Conservation (phyloP, 768 basidiomycete species). For the Neoboletus brunneissimus region DNA sequence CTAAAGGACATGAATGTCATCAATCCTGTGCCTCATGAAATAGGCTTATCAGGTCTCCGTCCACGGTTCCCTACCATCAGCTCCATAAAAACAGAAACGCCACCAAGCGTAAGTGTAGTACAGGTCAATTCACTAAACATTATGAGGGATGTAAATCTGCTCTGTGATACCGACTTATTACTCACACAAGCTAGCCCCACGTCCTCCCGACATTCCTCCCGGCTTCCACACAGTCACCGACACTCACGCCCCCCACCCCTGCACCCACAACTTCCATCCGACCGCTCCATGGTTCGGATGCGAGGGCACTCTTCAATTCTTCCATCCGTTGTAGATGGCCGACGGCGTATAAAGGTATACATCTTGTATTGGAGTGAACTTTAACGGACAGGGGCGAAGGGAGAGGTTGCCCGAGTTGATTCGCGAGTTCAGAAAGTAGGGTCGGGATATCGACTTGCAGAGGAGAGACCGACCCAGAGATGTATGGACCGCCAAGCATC, state of each 20-base stretch:
- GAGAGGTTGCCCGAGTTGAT: slow-evolving; percentile 44
- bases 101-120: slow-evolving; percentile 5
- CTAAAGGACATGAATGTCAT: slow-evolving; percentile 9
- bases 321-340: slow-evolving; percentile 72
- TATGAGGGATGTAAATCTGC: slow-evolving; percentile 12
- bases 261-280: slow-evolving; percentile 72
- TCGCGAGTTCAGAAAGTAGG: slow-evolving; percentile 35
- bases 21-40: slow-evolving; percentile 21
- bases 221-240: slow-evolving; percentile 80
- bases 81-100: slow-evolving; percentile 10
- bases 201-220: slow-evolving; percentile 54
- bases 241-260: slow-evolving; percentile 82
- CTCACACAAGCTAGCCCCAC: slow-evolving; percentile 36
- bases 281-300: slow-evolving; percentile 42
- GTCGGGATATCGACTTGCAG: slow-evolving; percentile 26
- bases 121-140: slow-evolving; percentile 10
- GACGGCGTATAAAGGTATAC: slow-evolving; percentile 75
- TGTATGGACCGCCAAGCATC: slow-evolving; percentile 86
- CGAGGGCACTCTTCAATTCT: slow-evolving; percentile 49
- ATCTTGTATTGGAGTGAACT: slow-evolving; percentile 53
- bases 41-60: slow-evolving; percentile 1
- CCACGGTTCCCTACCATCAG: slow-evolving; percentile 8
- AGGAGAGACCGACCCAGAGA: slow-evolving; percentile 5
- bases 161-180: slow-evolving; percentile 3
- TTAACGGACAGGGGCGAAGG: slow-evolving; percentile 57